These are phyloP conservation scores for Plenodomus tracheiphilus DNA, from an alignment of 2,329 filamentous ascomycete genomes.

Conservation along the genomic window DNA sequence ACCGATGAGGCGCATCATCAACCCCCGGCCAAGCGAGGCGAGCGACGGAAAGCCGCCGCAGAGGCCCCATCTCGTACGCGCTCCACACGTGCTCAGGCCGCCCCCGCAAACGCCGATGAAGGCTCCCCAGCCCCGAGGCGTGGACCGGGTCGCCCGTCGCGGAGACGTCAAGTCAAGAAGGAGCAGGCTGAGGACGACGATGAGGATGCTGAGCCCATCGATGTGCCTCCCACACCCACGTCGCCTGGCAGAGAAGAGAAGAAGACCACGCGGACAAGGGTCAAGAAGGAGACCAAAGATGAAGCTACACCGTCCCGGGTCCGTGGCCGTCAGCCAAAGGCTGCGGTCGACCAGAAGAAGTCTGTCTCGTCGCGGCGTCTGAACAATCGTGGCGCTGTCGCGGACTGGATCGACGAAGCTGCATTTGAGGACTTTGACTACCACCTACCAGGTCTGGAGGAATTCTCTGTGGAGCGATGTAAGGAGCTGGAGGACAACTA, in stretches of 20 bases:
- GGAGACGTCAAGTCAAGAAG: conserved; percentile 25
- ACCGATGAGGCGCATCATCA: conserved; percentile 96
- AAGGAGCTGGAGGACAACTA: conserved; percentile 93
- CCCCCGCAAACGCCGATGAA: conserved; percentile 38
- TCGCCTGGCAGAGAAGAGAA: conserved; percentile 50
- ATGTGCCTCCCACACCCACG: conserved; percentile 47
- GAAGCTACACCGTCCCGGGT: conserved; percentile 58
- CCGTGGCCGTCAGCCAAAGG: conserved; percentile 55
- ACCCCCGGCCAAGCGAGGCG: conserved; percentile 86
- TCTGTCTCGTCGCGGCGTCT: conserved; percentile 87
- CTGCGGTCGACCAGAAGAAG: conserved; percentile 49
- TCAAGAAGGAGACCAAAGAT: conserved; percentile 45
- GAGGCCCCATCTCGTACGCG: conserved; percentile 39
- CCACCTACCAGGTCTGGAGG: conserved; percentile 76
- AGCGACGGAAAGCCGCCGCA: conserved; percentile 62
- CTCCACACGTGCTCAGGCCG: conserved; percentile 36
- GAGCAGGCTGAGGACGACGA: conserved; percentile 35
- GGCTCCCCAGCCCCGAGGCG: conserved; percentile 50
- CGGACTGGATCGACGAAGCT: conserved; percentile 82
- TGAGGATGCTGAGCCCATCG: conserved; percentile 34
- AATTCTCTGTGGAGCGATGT: conserved; percentile 88
- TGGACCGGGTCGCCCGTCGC: conserved; percentile 53
- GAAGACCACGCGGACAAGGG: conserved; percentile 24
- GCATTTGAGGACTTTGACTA: conserved; percentile 93
- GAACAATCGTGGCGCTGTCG: conserved; percentile 77